Evolutionary conservation across 2,329 filamentous ascomycete species (phyloP).

Genomic region (Nemania bipapillata): DNA sequence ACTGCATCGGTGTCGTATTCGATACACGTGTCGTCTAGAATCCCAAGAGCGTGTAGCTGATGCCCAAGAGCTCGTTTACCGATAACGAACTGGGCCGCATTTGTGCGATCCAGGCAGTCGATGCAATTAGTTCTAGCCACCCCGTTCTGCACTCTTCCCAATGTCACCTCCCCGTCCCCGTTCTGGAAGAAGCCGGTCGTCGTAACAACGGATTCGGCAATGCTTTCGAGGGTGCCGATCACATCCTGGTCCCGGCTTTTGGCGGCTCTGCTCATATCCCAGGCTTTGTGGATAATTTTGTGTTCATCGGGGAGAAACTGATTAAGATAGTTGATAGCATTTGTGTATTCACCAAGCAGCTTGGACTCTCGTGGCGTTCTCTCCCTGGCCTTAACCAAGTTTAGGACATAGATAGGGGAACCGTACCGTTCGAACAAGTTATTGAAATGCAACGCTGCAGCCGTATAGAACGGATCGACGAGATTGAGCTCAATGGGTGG

Average conservation of each 20-base stretch:
- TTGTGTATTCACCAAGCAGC: constrained; percentile 84
- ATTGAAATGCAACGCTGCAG: constrained; percentile 93
- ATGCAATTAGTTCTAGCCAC: constrained; percentile 97
- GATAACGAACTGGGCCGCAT: constrained; percentile 97
- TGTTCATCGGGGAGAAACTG: constrained; percentile 86
- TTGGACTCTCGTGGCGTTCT: constrained; percentile 91
- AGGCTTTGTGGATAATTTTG: constrained; percentile 92
- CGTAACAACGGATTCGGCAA: constrained; percentile 85
- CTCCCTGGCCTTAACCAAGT: constrained; percentile 89
- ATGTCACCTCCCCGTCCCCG: constrained; percentile 74
- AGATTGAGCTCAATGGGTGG: constrained; percentile 95
- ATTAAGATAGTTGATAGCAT: constrained; percentile 90
- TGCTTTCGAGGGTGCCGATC: constrained; percentile 87
- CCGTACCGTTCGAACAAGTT: constrained; percentile 94
- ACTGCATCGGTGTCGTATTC: constrained; percentile 96
- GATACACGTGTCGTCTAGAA: constrained; percentile 80
- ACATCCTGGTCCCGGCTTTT: constrained; percentile 94
- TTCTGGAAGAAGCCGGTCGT: constrained; percentile 96
- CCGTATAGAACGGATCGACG: constrained; percentile 94
- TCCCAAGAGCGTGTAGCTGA: constrained; percentile 89
- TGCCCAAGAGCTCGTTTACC: constrained; percentile 92
- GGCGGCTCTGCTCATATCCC: constrained; percentile 97
- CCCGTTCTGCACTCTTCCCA: constrained; percentile 83
- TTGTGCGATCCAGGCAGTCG: constrained; percentile 95
- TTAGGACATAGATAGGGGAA: constrained; percentile 88